Base-by-base conservation (phyloP, 352 stramenopile genomes). In the Phytopythium vexans region DNA sequence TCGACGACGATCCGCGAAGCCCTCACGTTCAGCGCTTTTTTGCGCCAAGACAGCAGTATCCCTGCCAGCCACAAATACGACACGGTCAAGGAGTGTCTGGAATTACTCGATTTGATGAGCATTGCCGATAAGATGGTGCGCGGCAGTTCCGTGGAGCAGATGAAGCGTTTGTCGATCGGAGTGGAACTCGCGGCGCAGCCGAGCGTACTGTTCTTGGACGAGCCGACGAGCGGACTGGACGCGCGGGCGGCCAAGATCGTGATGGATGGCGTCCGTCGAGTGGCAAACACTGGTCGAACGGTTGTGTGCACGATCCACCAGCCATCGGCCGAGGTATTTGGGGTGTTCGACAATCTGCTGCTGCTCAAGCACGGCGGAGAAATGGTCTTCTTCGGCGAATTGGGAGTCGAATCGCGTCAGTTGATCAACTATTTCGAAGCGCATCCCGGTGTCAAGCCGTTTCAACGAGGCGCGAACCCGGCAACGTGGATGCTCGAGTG, bases 121-220 rank as follows among this genome's bases (percentile, higher is more conserved):
- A 62, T 77, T 49, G 68, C 64, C 14, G 58, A 81, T 38, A 40
- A 60, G 27, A 65, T 66, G n/a, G 75, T 81, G 42, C 67, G 61
- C 9, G 68, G 68, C 12, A 66, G 56, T 43, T 77, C 68, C 2
- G 60, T 68, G 4, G 69, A 78, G 46, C 65, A 78, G 42, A 65
- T 69, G 35, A 82, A 82, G 63, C 72, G 72, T 32, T 46, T 82
- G 37, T 78, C 72, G 45, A 89, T 97, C 37, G 92, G 80, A 32
- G 82, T 97, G 8, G 92, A 97, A 49, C 61, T 98, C 21, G 83
- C 91, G 5, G 80, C 80, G 1, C 79, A 89, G 45, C 75, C 89
- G 27, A 77, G 69, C 35, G 58, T 96, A 9, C 51, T 99, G 53
- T 96, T 99, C 60, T 55, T 99, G 32, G 93, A 98, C 47, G 95